phyloP scores from a whole-genome alignment of 2,329 filamentous ascomycete genomes.

The Venturia pyrina region DNA sequence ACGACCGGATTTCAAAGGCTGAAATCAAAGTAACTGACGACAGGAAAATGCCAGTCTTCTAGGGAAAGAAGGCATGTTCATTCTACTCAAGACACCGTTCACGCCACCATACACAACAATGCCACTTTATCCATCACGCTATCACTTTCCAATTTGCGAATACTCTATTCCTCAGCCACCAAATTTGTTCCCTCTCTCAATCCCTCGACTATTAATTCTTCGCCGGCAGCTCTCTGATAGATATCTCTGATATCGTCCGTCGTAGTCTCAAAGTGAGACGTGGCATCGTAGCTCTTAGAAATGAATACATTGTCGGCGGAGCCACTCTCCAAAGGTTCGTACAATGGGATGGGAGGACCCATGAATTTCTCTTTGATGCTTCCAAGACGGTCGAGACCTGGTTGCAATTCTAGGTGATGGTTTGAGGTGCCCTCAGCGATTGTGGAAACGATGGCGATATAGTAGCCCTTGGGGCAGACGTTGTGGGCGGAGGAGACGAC shows the following conservation, averaged over 20 bases:
- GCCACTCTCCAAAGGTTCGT: slow-evolving; percentile 79
- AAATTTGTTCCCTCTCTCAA: slow-evolving; percentile 59
- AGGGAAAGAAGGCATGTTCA: too few species aligned
- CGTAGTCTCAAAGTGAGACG: slow-evolving; percentile 92
- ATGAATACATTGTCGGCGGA: slow-evolving; percentile 88
- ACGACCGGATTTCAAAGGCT: background rate
- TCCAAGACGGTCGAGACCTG: slow-evolving; percentile 84
- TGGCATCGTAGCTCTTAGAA: slow-evolving; percentile 97
- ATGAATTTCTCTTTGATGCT: slow-evolving; percentile 96
- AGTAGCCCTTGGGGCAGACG: slow-evolving; percentile 98
- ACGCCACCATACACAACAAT: background rate
- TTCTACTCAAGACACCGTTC: background rate
- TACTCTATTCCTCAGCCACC: slow-evolving; percentile 9
- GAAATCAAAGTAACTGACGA: too few species aligned
- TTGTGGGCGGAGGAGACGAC: slow-evolving; percentile 94
- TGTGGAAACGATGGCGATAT: slow-evolving; percentile 95
- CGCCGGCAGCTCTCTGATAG: slow-evolving; percentile 71
- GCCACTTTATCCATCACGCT: background rate
- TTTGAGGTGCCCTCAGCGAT: slow-evolving; percentile 88
- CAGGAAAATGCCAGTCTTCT: too few species aligned
- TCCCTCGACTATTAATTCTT: slow-evolving; percentile 81
- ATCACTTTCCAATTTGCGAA: background rate
- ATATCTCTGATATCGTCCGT: slow-evolving; percentile 92
- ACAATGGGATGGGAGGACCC: slow-evolving; percentile 84
- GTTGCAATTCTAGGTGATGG: slow-evolving; percentile 89